Conservation (phyloP, 257 asterid species). For the Gardenia jasminoides region DNA sequence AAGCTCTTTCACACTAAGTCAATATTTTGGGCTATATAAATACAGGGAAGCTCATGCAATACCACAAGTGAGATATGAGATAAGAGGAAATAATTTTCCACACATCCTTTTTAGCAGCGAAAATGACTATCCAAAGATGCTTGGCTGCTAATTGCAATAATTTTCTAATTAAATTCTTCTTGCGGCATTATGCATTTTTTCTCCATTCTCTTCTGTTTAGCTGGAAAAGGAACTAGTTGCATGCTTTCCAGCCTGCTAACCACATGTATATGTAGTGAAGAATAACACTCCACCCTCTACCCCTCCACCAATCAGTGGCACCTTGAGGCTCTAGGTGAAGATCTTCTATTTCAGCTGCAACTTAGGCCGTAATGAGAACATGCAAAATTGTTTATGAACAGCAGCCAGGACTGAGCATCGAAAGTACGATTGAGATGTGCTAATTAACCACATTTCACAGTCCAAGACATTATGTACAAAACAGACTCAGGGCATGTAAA, state of each 20-base stretch:
- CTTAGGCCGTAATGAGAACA: background rate
- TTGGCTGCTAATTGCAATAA: background rate
- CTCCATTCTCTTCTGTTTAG: background rate
- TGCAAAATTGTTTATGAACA: background rate
- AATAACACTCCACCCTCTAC: background rate
- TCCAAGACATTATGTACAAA: constrained; percentile 17
- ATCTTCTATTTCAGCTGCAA: background rate
- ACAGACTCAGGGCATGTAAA: constrained; percentile 3
- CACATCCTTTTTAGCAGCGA: background rate
- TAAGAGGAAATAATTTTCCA: background rate
- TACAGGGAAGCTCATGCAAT: background rate
- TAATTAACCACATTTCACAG: background rate
- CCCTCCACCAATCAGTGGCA: background rate
- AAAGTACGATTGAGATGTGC: background rate
- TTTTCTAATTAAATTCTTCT: background rate
- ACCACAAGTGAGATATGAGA: background rate
- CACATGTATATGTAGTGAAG: background rate
- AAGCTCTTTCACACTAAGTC: background rate
- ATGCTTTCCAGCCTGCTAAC: background rate
- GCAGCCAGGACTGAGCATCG: background rate
- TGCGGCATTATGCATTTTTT: background rate
- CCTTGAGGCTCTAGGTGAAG: constrained; percentile 1
- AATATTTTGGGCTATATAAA: background rate
- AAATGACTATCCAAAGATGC: background rate
- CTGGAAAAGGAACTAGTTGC: background rate